A percentile compares a stretch with the other conserved stretches of the same genome.
phyloP scores from a whole-genome alignment of 1,284 basidiomycete genomes.

The Cystobasidiaceae sp. region DNA sequence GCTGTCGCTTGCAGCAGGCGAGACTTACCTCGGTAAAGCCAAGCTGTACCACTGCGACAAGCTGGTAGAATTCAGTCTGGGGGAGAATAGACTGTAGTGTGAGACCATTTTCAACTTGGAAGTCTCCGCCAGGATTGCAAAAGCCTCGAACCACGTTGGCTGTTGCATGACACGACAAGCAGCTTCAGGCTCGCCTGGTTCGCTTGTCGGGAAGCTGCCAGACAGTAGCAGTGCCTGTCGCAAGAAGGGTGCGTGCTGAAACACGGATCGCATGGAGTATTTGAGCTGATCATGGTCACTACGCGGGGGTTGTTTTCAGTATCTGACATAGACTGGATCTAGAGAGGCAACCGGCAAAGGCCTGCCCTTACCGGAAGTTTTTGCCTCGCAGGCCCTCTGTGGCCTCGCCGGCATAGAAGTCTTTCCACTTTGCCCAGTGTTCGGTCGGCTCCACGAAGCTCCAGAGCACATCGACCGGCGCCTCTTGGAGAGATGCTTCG shows the following conservation, averaged over 20 bases:
- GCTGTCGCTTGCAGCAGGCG: no score
- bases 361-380: background rate
- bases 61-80: no score
- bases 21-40: no score
- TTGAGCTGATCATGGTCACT: constrained; percentile 5
- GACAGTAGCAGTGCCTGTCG: background rate
- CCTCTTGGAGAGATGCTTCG: background rate
- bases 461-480: background rate
- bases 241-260: background rate
- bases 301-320: no score
- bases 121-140: no score
- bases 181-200: background rate
- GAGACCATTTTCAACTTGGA: no score
- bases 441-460: constrained; percentile 11
- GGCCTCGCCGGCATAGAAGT: background rate
- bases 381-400: background rate
- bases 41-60: no score
- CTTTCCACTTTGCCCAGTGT: constrained; percentile 6
- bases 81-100: no score
- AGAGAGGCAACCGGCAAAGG: no score
- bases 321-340: no score
- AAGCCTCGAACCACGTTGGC: background rate
- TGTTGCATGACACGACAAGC: constrained; percentile 2
- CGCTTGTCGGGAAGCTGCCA: background rate
- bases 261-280: constrained; percentile 3